Conservation (phyloP, 2,329 filamentous ascomycete genomes). For the Cryphonectria japonica region DNA sequence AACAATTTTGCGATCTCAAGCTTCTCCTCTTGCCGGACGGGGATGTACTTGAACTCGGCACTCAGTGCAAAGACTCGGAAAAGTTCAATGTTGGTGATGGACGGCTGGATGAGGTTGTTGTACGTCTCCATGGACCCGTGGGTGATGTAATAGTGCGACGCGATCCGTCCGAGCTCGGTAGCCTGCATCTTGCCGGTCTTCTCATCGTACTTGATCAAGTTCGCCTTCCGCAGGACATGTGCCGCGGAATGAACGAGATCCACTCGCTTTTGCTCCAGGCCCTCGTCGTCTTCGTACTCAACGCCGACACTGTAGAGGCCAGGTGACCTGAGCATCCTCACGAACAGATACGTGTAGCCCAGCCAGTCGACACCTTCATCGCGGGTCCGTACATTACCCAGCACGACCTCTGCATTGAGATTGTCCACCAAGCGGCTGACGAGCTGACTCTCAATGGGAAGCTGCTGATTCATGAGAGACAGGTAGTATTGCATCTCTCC, state of each 20-base stretch:
- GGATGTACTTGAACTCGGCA: constrained; percentile 98
- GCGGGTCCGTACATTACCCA: constrained; percentile 87
- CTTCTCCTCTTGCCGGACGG: constrained; percentile 96
- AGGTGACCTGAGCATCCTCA: constrained; percentile 94
- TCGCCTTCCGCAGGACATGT: constrained; percentile 81
- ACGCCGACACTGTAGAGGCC: constrained; percentile 94
- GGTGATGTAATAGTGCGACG: constrained; percentile 98
- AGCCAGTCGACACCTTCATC: constrained; percentile 99
- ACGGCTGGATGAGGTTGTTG: constrained; percentile 91
- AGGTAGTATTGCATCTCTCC: constrained; percentile 96
- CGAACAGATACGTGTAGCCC: constrained; percentile 96
- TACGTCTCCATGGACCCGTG: constrained; percentile 97
- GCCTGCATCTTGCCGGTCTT: constrained; percentile 86
- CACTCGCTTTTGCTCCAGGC: constrained; percentile 94
- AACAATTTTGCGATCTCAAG: constrained; percentile 91
- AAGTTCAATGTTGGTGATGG: constrained; percentile 90
- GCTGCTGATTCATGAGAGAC: constrained; percentile 92
- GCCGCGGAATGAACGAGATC: constrained; percentile 96
- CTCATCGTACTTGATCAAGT: constrained; percentile 92
- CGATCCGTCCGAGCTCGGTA: constrained; percentile 92
- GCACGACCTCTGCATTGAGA: constrained; percentile 91
- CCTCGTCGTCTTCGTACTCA: constrained; percentile 91
- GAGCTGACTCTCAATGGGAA: constrained; percentile 96
- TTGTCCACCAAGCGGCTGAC: constrained; percentile 93
- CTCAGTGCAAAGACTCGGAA: constrained; percentile 96